Conservation (phyloP, 768 basidiomycete species). For the Auricularia cornea region DNA sequence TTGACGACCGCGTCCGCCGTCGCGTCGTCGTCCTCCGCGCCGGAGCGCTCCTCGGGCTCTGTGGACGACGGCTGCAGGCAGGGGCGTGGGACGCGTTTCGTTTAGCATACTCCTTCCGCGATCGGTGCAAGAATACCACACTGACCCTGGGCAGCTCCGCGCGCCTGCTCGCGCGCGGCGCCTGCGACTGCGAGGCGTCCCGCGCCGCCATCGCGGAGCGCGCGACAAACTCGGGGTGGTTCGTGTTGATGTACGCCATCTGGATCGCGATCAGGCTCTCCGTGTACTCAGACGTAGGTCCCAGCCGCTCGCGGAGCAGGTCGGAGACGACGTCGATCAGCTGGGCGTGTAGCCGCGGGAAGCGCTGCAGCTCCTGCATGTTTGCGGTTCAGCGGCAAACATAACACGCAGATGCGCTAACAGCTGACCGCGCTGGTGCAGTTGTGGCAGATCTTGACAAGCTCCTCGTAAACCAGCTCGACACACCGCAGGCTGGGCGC, state of each 20-base stretch:
- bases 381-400: background rate
- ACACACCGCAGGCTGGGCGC: conserved; percentile 92
- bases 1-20: conserved; percentile 33
- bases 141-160: conserved; percentile 44
- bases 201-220: conserved; percentile 56
- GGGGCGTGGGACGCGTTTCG: conserved; percentile 13
- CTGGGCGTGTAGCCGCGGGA: conserved; percentile 88
- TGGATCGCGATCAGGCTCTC: conserved; percentile 95
- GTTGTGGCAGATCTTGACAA: conserved; percentile 99
- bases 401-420: background rate
- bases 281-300: conserved; percentile 94
- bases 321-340: conserved; percentile 97
- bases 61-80: conserved; percentile 47
- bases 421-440: conserved; percentile 79
- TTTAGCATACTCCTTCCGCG: conserved; percentile 6
- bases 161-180: conserved; percentile 34
- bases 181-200: conserved; percentile 17
- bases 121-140: conserved; percentile 1
- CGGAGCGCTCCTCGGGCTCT: conserved; percentile 42
- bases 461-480: conserved; percentile 95
- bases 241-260: conserved; percentile 98
- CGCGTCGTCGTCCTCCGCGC: conserved; percentile 61
- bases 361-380: conserved; percentile 83
- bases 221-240: conserved; percentile 89
- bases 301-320: conserved; percentile 85